phyloP scores from a whole-genome alignment of 2,329 filamentous ascomycete species.

The Paecilomyces formosus region DNA sequence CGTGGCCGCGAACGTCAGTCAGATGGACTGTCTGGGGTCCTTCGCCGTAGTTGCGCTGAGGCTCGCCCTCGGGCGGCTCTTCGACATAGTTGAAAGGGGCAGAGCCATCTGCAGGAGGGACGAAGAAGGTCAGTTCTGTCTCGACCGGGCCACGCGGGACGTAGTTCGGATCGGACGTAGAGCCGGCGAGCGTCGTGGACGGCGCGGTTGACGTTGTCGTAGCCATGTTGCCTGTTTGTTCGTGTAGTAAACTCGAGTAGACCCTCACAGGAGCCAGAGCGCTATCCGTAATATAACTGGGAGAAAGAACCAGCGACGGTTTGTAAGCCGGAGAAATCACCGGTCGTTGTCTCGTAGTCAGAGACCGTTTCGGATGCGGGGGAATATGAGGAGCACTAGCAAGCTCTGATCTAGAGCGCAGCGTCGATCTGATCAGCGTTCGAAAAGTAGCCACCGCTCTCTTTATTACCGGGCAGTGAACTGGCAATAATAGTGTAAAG shows the following conservation, averaged over 20 bases:
- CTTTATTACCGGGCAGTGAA: no score
- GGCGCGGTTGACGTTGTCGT: slow-evolving; percentile 13
- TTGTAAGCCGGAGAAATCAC: not conserved
- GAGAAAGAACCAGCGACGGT: not conserved
- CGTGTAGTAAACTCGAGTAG: no score
- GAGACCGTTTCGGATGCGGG: not conserved
- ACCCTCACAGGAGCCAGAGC: not conserved
- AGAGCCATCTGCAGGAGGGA: slow-evolving; percentile 52
- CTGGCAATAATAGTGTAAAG: no score
- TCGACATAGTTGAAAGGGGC: slow-evolving; percentile 63
- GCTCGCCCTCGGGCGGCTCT: slow-evolving; percentile 50
- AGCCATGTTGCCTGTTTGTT: not conserved
- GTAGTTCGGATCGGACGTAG: slow-evolving; percentile 20
- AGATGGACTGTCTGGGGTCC: slow-evolving; percentile 49
- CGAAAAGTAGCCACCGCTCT: no score
- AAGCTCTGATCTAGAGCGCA: not conserved
- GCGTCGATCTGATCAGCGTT: not conserved
- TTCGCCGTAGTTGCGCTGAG: slow-evolving; percentile 58
- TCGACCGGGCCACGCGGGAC: slow-evolving; percentile 55
- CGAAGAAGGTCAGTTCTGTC: slow-evolving; percentile 60
- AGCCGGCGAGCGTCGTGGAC: slow-evolving; percentile 15
- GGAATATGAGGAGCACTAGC: not conserved
- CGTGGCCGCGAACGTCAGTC: slow-evolving; percentile 65
- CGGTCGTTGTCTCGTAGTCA: not conserved
- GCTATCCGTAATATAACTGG: not conserved